Evolutionary conservation across 345 rosid species (phyloP).

Genomic region (Leavenworthia alabamica): DNA sequence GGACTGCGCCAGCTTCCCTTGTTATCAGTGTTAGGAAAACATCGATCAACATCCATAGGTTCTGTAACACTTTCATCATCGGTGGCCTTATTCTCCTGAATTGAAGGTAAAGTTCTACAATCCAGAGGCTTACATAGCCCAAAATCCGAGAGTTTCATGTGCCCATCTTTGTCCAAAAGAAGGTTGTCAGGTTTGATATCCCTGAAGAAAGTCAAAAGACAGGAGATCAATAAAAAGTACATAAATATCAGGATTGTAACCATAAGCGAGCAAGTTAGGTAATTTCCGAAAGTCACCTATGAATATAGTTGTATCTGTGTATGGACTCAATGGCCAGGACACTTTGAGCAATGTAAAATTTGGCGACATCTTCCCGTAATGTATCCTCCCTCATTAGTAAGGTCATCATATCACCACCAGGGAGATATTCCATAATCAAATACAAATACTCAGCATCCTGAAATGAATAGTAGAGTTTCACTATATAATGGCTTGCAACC

Average conservation of each 20-base stretch:
- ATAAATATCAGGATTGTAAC: background rate
- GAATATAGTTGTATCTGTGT: slow-evolving; percentile 86
- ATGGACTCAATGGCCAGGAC: slow-evolving; percentile 92
- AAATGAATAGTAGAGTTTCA: slow-evolving; percentile 91
- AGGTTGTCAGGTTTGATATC: slow-evolving; percentile 98
- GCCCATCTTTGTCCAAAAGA: slow-evolving; percentile 88
- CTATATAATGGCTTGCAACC: slow-evolving; percentile 94
- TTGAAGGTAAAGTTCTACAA: slow-evolving; percentile 67
- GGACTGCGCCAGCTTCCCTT: slow-evolving; percentile 83
- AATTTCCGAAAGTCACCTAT: slow-evolving; percentile 51
- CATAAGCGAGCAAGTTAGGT: slow-evolving; percentile 14
- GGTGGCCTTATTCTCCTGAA: slow-evolving; percentile 65
- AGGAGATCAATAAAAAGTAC: slow-evolving; percentile 3
- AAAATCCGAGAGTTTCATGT: slow-evolving; percentile 97
- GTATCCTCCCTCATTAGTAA: slow-evolving; percentile 90
- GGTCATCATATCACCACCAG: slow-evolving; percentile 98
- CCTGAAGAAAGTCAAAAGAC: slow-evolving; percentile 37
- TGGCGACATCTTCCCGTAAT: slow-evolving; percentile 73
- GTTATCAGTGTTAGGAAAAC: slow-evolving; percentile 66
- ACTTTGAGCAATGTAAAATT: slow-evolving; percentile 91
- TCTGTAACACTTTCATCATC: slow-evolving; percentile 57
- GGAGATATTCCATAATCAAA: slow-evolving; percentile 94
- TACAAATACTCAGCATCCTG: slow-evolving; percentile 89
- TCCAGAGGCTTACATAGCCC: slow-evolving; percentile 98
- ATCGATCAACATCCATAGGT: slow-evolving; percentile 86